A percentile compares a stretch with the other conserved stretches of the same genome.
Evolutionary conservation across 495 filamentous ascomycete genomes (phyloP).

Genomic region (Penicillium tannophilum): DNA sequence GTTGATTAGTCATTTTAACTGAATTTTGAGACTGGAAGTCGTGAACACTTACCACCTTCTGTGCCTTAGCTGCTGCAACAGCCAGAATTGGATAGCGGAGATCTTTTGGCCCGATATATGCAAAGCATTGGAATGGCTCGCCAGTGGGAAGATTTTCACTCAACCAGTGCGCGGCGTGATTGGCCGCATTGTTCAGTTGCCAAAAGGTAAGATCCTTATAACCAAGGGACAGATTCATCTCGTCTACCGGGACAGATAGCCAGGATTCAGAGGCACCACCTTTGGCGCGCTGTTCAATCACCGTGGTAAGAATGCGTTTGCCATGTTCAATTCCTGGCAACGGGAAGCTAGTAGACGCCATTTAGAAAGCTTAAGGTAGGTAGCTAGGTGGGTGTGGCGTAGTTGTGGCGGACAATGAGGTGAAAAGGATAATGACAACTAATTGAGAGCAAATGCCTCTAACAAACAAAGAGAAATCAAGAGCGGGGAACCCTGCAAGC

Average conservation of each 20-base stretch:
- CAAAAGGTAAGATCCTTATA: slow-evolving; percentile 23
- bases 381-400: neutral
- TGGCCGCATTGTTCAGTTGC: slow-evolving; percentile 23
- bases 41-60: slow-evolving; percentile 21
- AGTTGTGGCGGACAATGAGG: neutral
- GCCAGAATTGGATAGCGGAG: slow-evolving; percentile 27
- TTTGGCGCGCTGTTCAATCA: slow-evolving; percentile 18
- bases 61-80: slow-evolving; percentile 28
- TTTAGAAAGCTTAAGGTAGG: neutral
- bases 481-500: neutral
- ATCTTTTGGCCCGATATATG: slow-evolving; percentile 28
- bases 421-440: neutral
- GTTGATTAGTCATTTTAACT: neutral
- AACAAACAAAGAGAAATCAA: neutral
- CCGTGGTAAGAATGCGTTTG: slow-evolving; percentile 11
- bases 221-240: slow-evolving; percentile 16
- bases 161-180: slow-evolving; percentile 26
- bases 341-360: slow-evolving; percentile 9
- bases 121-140: slow-evolving; percentile 26
- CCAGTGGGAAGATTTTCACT: slow-evolving; percentile 14
- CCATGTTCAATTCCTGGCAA: slow-evolving; percentile 16
- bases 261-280: slow-evolving; percentile 8
- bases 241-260: slow-evolving; percentile 21
- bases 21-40: neutral
- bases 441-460: neutral